Conservation (phyloP, 345 rosid genomes). For the Eucalyptus globulus region DNA sequence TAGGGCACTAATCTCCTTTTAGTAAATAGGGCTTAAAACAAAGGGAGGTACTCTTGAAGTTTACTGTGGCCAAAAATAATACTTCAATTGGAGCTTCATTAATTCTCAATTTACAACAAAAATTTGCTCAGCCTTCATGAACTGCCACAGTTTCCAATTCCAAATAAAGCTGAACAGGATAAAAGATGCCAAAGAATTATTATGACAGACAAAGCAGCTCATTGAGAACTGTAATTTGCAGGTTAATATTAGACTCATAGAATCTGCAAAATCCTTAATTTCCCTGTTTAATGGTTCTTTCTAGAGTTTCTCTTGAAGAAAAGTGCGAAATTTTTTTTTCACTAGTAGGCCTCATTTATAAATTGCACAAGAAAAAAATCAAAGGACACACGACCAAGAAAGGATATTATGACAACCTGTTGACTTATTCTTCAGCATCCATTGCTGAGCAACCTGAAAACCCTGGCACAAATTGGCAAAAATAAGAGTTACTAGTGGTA, state of each 20-base stretch:
- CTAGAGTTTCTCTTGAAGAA: not conserved
- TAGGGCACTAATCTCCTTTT: not conserved
- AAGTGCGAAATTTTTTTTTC: not conserved
- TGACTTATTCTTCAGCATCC: conserved; percentile 72
- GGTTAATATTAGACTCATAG: not conserved
- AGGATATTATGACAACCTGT: conserved; percentile 32
- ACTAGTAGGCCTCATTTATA: not conserved
- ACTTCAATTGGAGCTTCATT: not conserved
- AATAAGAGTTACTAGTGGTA: not conserved
- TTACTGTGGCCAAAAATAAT: not conserved
- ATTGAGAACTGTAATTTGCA: not conserved
- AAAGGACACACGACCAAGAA: not conserved
- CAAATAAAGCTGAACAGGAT: not conserved
- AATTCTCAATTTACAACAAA: not conserved
- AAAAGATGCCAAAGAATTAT: not conserved
- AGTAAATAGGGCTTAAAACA: not conserved
- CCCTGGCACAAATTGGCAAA: conserved; percentile 20
- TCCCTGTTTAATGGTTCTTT: not conserved
- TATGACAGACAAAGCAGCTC: not conserved
- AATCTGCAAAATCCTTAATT: not conserved
- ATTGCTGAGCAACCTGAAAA: conserved; percentile 43
- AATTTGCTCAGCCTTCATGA: not conserved
- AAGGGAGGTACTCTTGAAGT: not conserved
- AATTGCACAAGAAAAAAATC: not conserved
- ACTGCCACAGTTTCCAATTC: not conserved